Evolutionary conservation across 1,139 yeast genomes (phyloP), one percentile per base, ranked within the genome.

Genomic region (Candida pseudoviswanathii): DNA sequence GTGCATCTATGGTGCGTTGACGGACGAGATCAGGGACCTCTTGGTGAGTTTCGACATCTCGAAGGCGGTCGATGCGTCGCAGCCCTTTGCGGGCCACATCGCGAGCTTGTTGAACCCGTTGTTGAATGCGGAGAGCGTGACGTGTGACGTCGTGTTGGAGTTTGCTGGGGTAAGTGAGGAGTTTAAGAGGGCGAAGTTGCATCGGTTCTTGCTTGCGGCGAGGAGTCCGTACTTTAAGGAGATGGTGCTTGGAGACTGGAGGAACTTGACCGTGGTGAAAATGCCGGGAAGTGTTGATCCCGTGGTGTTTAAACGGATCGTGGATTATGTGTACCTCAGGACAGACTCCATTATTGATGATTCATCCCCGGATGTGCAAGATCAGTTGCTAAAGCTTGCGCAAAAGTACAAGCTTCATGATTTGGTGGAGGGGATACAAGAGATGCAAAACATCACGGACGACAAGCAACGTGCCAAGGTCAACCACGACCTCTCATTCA

Each of bases 1-100:
- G 42, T 87, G 94, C 56, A 75, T 87, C 1, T 86, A 88, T 60
- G 95, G 92, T 2, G 95, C 95, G 0, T 66, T 88, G 50, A 88
- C 80, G 26, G 90, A 86, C 58, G 66, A 71, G 9, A 88, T 88
- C 26, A 66, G 91, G 44, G 77, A 80, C 47, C 63, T 85, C 27
- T 65, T 88, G 50, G 62, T 84, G 21, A 75, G 82, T 50, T 84
- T 78, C 60, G 91, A 86, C 61, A 78, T 87, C 44, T 80, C 89
- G 3, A 87, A 85, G 58, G 82, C 85, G 0, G 85, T 84, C 5
- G 91, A 87, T 61, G 64, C 75, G 11, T 72, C 76, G n/a, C 88
- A 86, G 61, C 94, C 95, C 1, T 88, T 86, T 70, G 89, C 90
- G 0, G 77, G 85, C 2, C 90, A 86, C 63, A 67, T 87, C 22